phyloP scores from a whole-genome alignment of 495 filamentous ascomycete genomes.

The Melanomma pulvis-pyrius region DNA sequence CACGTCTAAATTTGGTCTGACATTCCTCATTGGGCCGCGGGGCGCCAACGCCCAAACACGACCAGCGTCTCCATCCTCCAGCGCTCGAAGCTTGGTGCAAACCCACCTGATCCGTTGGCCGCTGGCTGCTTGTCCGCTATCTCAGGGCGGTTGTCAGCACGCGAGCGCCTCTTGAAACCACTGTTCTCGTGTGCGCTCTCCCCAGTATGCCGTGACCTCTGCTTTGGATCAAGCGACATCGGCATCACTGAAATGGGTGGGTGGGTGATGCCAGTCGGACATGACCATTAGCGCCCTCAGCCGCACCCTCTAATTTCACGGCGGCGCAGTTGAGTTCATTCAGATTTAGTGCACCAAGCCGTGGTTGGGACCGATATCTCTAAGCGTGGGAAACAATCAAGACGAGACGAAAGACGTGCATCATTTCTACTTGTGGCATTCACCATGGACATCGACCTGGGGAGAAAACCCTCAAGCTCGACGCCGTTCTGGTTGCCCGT shows the following conservation, averaged over 20 bases:
- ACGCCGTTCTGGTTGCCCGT: neutral
- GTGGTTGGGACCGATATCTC: neutral
- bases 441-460: too few relatives aligned
- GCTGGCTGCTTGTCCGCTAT: neutral
- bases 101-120: slow-evolving; percentile 3
- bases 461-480: neutral
- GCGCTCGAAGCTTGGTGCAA: neutral
- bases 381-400: too few relatives aligned
- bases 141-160: neutral
- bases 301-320: neutral
- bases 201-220: neutral
- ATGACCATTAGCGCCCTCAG: neutral
- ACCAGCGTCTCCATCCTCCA: neutral
- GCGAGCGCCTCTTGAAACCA: slow-evolving; percentile 34
- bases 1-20: slow-evolving; percentile 12
- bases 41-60: neutral
- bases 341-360: too few relatives aligned
- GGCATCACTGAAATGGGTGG: neutral
- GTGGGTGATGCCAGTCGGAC: neutral
- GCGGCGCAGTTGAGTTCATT: neutral
- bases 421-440: neutral
- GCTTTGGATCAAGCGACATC: slow-evolving; percentile 9
- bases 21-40: neutral
- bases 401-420: neutral
- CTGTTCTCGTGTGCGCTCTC: slow-evolving; percentile 11